These are phyloP conservation scores for Blastobotrys malaysiensis DNA, from an alignment of 1,139 yeast species.

Conservation along the genomic window DNA sequence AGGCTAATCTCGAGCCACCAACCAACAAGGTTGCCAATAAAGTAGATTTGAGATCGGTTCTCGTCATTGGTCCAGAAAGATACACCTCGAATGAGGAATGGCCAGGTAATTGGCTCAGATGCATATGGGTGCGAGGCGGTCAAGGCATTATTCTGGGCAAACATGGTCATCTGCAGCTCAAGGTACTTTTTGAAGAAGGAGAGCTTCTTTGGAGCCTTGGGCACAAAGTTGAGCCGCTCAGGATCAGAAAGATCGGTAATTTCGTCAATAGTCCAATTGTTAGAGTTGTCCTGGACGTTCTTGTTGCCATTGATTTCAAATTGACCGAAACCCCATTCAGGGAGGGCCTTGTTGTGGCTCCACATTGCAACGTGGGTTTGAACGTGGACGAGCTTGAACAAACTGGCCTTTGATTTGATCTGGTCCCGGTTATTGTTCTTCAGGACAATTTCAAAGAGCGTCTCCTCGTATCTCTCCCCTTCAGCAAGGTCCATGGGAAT, in stretches of 20 bases:
- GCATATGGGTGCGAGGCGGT: slow-evolving; percentile 94
- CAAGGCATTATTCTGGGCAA: slow-evolving; percentile 82
- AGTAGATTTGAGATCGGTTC: slow-evolving; percentile 64
- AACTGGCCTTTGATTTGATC: slow-evolving; percentile 65
- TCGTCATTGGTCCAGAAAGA: slow-evolving; percentile 88
- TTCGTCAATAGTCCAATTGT: slow-evolving; percentile 72
- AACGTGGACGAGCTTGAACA: slow-evolving; percentile 67
- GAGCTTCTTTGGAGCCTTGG: slow-evolving; percentile 47
- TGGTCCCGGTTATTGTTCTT: slow-evolving; percentile 48
- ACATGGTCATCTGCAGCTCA: slow-evolving; percentile 86
- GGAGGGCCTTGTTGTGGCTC: slow-evolving; percentile 84
- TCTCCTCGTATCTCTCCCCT: slow-evolving; percentile 60
- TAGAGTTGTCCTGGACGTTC: slow-evolving; percentile 59
- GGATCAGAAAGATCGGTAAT: slow-evolving; percentile 61
- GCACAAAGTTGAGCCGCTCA: slow-evolving; percentile 50
- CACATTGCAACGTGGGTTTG: slow-evolving; percentile 92
- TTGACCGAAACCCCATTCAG: slow-evolving; percentile 92
- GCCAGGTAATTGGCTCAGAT: slow-evolving; percentile 91
- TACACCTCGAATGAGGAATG: slow-evolving; percentile 84
- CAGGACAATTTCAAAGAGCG: slow-evolving; percentile 71
- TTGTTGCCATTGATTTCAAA: slow-evolving; percentile 96
- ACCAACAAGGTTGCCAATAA: slow-evolving; percentile 84
- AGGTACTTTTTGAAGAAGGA: slow-evolving; percentile 83
- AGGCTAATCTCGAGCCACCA: slow-evolving; percentile 83
- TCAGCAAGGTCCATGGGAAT: slow-evolving; percentile 54